Percentiles rank a stretch among this genome's conserved stretches.
These are phyloP conservation scores for Ramularia endophylla DNA, from an alignment of 2,329 filamentous ascomycete genomes.

Conservation along the genomic window DNA sequence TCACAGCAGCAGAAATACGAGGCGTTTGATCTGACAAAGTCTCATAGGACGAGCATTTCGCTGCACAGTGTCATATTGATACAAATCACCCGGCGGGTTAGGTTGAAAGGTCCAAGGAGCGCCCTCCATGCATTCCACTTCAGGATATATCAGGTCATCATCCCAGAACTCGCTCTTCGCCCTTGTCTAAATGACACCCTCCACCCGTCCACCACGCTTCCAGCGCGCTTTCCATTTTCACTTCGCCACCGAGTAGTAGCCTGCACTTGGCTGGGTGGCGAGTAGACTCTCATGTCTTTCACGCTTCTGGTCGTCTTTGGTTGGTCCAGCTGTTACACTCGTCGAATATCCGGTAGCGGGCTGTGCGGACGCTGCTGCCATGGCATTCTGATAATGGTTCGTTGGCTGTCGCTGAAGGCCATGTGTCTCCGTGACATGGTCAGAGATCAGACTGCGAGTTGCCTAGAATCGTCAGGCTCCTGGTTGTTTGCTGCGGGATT, in stretches of 20 bases:
- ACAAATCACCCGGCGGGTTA: too few relatives aligned
- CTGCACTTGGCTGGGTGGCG: conserved; percentile 7
- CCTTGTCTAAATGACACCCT: neutral
- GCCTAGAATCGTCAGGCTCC: conserved; percentile 5
- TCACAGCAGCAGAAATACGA: neutral
- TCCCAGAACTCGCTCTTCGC: neutral
- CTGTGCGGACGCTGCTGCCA: conserved; percentile 11
- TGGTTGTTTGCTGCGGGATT: conserved; percentile 2
- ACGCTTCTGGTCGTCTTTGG: conserved; percentile 27
- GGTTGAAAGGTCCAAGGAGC: neutral
- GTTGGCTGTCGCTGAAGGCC: conserved; percentile 17
- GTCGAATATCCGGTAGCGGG: conserved; percentile 9
- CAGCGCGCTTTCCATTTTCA: conserved; percentile 5
- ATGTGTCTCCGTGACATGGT: conserved; percentile 1
- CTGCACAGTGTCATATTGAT: too few relatives aligned
- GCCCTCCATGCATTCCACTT: neutral
- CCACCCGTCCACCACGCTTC: neutral
- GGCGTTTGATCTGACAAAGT: neutral
- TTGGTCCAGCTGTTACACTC: conserved; percentile 25
- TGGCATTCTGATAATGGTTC: conserved; percentile 27
- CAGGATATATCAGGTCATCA: neutral
- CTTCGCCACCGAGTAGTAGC: conserved; percentile 5
- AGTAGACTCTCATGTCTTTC: conserved; percentile 25
- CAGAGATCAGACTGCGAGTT: conserved; percentile 11
- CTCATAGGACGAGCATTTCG: neutral